Base-by-base conservation (phyloP, 2,329 filamentous ascomycete species). In the Sarocladium strictum region DNA sequence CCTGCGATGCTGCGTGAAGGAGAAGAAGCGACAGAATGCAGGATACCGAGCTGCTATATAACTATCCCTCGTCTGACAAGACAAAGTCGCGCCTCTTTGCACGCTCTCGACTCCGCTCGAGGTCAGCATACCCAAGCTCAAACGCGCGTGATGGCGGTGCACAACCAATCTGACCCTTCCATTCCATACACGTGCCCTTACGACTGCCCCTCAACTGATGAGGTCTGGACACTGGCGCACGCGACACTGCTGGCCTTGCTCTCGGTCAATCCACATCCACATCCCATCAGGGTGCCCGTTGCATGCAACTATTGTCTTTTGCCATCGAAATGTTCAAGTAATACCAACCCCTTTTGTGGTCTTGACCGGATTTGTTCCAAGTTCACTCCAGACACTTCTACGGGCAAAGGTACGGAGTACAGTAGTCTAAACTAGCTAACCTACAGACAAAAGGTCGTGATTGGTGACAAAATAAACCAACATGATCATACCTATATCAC, bases 111-210 rank as follows among this genome's bases (percentile, higher is more conserved):
- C 35, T 38, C n/a, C 15, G 24, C 43, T 23, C 21, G 19, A 23
- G 38, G 19, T 19, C 38, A 43, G 21, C 43, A n/a, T n/a, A 23
- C 14, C 43, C 15, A 12, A 43, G 40, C 7, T 24, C 40, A 43
- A 15, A n/a, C 35, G 40, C 40, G 43, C 14, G 43, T 47, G 43
- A 47, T 29, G 43, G 43, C 7, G 23, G n/a, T 12, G 3, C 23
- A 23, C 32, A 53, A 23, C 38, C 51, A 53, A 53, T 40, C 24
- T 26, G 6, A 32, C 51, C 10, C 10, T 26, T 23, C 24, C 32
- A 53, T 37, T 33, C n/a, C 15, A 27, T 27, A 51, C 47, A 51
- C 47, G 47, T 51, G 47, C 47, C 15, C 38, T n/a, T n/a, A 23
- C 23, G 23, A 12, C 17, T n/a, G 43, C 14, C 24, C 24, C 21